A percentile compares a stretch with the other conserved stretches of the same genome.
phyloP scores from a whole-genome alignment of 2,329 filamentous ascomycete genomes.

The Hymenoscyphus fraxineus region DNA sequence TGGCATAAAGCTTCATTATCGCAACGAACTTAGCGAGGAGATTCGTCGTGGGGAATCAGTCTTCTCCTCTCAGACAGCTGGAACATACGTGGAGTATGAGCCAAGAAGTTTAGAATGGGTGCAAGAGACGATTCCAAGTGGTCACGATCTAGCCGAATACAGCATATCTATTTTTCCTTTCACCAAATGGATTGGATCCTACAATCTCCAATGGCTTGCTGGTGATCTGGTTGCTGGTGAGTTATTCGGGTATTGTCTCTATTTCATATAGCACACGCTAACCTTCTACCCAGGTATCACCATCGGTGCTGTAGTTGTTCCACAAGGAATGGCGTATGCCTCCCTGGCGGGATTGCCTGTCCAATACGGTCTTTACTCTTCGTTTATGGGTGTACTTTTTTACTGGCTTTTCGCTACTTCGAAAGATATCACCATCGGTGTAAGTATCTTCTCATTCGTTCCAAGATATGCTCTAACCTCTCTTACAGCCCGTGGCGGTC shows the following conservation, averaged over 20 bases:
- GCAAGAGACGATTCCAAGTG: constrained; percentile 56
- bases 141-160: constrained; percentile 56
- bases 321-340: constrained; percentile 95
- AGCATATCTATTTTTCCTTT: constrained; percentile 78
- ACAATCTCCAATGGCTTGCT: constrained; percentile 84
- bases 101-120: constrained; percentile 75
- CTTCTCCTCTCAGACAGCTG: constrained; percentile 67
- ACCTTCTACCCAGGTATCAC: constrained; percentile 52
- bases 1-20: constrained; percentile 74
- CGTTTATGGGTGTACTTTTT: constrained; percentile 89
- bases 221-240: constrained; percentile 86
- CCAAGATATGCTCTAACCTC: constrained; percentile 12
- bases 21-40: constrained; percentile 55
- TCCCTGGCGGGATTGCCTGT: constrained; percentile 73
- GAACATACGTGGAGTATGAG: constrained; percentile 78
- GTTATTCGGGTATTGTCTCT: constrained; percentile 24
- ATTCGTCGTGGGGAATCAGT: constrained; percentile 75
- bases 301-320: constrained; percentile 76
- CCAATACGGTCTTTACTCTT: constrained; percentile 87
- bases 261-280: background rate
- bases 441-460: constrained; percentile 43
- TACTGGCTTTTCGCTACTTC: constrained; percentile 99
- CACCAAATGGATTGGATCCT: constrained; percentile 78
- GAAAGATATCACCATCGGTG: constrained; percentile 96
- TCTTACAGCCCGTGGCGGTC: constrained; percentile 76